Evolutionary conservation across 1,284 basidiomycete species (phyloP).

Genomic region (Polyporus tsugae): DNA sequence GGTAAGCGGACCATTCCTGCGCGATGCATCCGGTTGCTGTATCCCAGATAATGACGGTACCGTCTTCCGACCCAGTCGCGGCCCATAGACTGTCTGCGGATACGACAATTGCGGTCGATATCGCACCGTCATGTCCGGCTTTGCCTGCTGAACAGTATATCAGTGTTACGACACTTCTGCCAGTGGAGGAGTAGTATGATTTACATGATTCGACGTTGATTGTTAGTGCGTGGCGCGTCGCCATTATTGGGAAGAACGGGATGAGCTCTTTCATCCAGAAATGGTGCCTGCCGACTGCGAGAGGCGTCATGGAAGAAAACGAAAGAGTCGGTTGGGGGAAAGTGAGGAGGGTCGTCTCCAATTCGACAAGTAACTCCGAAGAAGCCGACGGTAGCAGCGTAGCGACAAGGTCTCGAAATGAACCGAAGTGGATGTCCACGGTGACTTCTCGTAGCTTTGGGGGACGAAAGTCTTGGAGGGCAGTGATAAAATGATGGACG

Average conservation of each 20-base stretch:
- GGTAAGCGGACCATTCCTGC: background rate
- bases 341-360: background rate
- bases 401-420: background rate
- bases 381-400: no score
- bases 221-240: background rate
- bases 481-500: background rate
- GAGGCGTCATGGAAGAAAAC: no score
- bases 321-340: background rate
- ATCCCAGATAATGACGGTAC: background rate
- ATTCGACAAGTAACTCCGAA: background rate
- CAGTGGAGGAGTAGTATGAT: background rate
- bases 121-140: background rate
- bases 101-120: background rate
- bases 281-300: background rate
- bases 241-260: background rate
- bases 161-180: background rate
- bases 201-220: background rate
- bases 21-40: background rate
- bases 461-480: background rate
- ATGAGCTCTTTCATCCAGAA: background rate
- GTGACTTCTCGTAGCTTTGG: background rate
- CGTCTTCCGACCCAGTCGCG: background rate
- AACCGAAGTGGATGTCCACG: background rate
- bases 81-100: background rate
- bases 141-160: background rate